These are phyloP conservation scores for Colletotrichum cuscutae DNA, from an alignment of 2,329 filamentous ascomycete genomes.

Conservation along the genomic window DNA sequence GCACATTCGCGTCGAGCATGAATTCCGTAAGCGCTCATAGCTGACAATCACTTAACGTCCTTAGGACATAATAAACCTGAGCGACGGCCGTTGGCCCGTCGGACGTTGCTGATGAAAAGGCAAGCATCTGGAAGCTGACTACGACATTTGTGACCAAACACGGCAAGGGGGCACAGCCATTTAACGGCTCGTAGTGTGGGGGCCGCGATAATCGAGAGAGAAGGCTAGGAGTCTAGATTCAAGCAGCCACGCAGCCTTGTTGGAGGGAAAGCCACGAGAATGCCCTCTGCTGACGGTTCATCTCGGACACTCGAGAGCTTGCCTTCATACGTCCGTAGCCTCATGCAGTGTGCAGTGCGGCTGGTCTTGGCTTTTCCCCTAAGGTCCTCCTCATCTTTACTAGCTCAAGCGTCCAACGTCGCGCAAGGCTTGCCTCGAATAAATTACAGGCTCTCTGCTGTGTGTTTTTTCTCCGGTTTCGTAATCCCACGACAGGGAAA, in stretches of 20 bases:
- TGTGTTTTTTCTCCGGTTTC: not conserved
- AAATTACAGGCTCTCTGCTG: slow-evolving; percentile 8
- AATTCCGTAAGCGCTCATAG: not conserved
- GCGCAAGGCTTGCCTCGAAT: slow-evolving; percentile 9
- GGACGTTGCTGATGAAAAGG: not conserved
- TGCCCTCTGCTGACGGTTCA: not conserved
- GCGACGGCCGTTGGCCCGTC: not conserved
- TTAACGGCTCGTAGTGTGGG: not conserved
- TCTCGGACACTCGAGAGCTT: not conserved
- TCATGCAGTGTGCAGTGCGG: not conserved
- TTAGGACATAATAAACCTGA: not conserved
- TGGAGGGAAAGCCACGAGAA: not conserved
- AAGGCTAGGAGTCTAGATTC: not conserved
- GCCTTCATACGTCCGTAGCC: not conserved
- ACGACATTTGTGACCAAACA: not conserved
- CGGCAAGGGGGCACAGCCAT: not conserved
- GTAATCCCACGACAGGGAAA: not conserved
- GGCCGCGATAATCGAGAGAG: not conserved
- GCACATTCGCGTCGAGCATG: not conserved
- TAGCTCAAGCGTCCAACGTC: not conserved
- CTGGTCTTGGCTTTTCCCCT: not conserved
- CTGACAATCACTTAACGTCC: not conserved
- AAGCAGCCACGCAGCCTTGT: not conserved
- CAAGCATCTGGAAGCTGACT: not conserved
- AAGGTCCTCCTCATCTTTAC: not conserved